Percentiles rank a stretch among this genome's conserved stretches.
phyloP scores from a whole-genome alignment of 2,329 filamentous ascomycete genomes.

The Botrytis elliptica region DNA sequence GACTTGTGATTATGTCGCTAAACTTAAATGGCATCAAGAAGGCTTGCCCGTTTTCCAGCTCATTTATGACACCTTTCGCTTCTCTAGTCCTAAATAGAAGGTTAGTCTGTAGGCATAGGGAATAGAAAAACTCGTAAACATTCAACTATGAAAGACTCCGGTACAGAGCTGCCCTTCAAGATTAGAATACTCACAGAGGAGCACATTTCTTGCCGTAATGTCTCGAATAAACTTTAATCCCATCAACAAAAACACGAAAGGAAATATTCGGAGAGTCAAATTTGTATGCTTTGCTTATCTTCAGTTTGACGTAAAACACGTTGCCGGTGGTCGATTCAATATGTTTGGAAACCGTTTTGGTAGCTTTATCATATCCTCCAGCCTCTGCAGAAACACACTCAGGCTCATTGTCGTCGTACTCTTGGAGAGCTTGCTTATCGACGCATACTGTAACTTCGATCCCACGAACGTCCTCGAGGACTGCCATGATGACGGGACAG shows the following conservation, averaged over 20 bases:
- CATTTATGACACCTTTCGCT: neutral
- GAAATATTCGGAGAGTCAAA: neutral
- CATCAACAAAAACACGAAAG: neutral
- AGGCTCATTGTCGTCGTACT: constrained; percentile 15
- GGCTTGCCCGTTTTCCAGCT: accelerated
- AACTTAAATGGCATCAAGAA: neutral
- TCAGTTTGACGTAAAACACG: neutral
- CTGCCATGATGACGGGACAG: neutral
- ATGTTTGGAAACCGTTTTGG: constrained; percentile 10
- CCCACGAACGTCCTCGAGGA: neutral
- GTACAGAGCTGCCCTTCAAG: neutral
- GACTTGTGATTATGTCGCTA: neutral
- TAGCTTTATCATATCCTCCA: constrained; percentile 1
- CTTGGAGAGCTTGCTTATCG: neutral
- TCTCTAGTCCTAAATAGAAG: neutral
- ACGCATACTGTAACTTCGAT: constrained; percentile 12
- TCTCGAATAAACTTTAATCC: accelerated
- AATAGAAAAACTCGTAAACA: no score
- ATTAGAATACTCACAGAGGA: neutral
- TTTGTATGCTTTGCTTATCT: neutral
- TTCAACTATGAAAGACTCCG: no score
- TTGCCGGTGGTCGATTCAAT: constrained; percentile 2
- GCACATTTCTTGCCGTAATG: accelerated
- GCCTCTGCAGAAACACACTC: neutral
- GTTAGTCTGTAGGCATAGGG: neutral